Base-by-base conservation (phyloP, 306 rosid species). In the Leucaena leucocephala region DNA sequence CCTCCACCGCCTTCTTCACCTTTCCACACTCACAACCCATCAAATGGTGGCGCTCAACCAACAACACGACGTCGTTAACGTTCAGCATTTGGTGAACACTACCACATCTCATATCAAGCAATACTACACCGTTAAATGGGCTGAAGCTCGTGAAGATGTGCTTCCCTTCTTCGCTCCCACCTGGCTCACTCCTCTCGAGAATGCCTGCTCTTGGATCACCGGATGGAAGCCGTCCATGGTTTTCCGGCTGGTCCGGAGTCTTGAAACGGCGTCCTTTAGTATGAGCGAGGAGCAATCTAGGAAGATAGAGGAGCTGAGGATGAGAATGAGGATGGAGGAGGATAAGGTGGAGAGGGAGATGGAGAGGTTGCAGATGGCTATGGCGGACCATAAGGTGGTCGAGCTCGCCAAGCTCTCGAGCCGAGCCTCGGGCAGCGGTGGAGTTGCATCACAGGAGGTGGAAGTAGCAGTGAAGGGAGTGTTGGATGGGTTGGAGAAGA, bases 51-150 rank as follows among this genome's bases (percentile, higher is more conserved):
- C 0, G 8, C 33, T 46, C 42, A 81, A 22, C 13, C 4, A 76
- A 5, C 6, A 88, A 88, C 1, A 88, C 2, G 45, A 66, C 7
- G 88, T 54, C 13, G 87, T 54, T n/a, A 2, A 91, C 68, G 6
- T 84, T 0, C 77, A 73, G 62, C 59, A 49, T 6, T 9, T 91
- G 27, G 86, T 90, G 10, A 79, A 91, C 0, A 83, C 8, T 16
- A 87, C 85, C 46, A 91, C 92, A 0, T 3, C 82, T 9, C 93
- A 91, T n/a, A 44, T 84, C 38, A 90, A 93, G 71, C 87, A 86
- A 4, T 93, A 85, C 71, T 93, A 88, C 78, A 84, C 87, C 2
- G 81, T 89, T 3, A 93, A 91, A 78, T 93, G 97, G 97, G 89
- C 89, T 2, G 33, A 78, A 0, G 97, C 92, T 10, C 88, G 46